A percentile compares a stretch with the other conserved stretches of the same genome.
Conservation (phyloP, 2,329 filamentous ascomycete species). For the Ophiosphaerella herpotricha region DNA sequence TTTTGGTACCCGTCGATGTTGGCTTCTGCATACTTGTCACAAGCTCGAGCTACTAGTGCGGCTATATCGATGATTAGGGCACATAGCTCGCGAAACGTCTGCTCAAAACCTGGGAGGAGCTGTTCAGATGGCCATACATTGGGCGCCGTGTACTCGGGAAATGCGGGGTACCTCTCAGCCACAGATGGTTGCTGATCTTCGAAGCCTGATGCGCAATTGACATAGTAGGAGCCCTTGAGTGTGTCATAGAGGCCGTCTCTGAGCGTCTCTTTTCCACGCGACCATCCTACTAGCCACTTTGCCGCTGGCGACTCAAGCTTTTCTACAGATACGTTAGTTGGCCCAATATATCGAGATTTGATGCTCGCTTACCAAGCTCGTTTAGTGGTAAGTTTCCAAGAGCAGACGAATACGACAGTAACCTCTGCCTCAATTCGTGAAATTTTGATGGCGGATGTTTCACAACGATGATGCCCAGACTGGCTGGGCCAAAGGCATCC, state of each 20-base stretch:
- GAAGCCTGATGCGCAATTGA: slow-evolving; percentile 71
- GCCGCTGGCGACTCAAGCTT: slow-evolving; percentile 56
- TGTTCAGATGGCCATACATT: slow-evolving; percentile 82
- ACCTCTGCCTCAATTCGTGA: slow-evolving; percentile 68
- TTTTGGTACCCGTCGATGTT: slow-evolving; percentile 77
- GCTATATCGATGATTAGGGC: slow-evolving; percentile 86
- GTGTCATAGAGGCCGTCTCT: slow-evolving; percentile 79
- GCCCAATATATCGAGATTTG: neutral
- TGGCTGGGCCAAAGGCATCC: slow-evolving; percentile 85
- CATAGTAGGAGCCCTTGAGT: slow-evolving; percentile 82
- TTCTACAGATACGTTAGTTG: slow-evolving; percentile 26
- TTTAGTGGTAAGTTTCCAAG: slow-evolving; percentile 76
- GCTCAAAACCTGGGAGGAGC: slow-evolving; percentile 75
- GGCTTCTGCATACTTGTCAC: slow-evolving; percentile 79
- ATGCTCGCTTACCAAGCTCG: slow-evolving; percentile 65
- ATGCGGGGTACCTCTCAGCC: slow-evolving; percentile 61
- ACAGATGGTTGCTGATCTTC: slow-evolving; percentile 61
- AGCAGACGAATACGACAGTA: slow-evolving; percentile 87
- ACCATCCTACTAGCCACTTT: slow-evolving; percentile 73
- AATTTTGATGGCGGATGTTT: slow-evolving; percentile 80
- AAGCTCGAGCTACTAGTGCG: slow-evolving; percentile 84
- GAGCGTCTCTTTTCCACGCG: slow-evolving; percentile 78
- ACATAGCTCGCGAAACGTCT: slow-evolving; percentile 76
- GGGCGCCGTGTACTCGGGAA: slow-evolving; percentile 85
- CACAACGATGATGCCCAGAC: slow-evolving; percentile 91